Percentiles rank a stretch among this genome's conserved stretches.
Conservation (phyloP, 495 filamentous ascomycete genomes). For the Penicillium robsamsonii region DNA sequence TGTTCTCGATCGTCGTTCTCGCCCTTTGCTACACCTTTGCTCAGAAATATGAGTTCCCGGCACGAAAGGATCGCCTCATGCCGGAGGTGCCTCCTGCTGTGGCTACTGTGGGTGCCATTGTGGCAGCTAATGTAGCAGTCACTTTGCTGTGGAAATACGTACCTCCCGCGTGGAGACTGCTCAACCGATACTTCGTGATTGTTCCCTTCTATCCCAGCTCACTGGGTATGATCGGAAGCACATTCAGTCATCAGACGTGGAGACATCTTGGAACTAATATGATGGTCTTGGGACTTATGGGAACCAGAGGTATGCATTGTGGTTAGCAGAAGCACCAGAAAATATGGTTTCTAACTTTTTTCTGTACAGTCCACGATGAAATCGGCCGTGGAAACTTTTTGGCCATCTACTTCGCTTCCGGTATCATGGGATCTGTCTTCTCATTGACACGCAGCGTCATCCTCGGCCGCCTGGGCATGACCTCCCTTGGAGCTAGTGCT, state of each 20-base stretch:
- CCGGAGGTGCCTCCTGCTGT: constrained; percentile 74
- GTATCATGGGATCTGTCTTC: constrained; percentile 61
- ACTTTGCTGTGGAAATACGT: constrained; percentile 61
- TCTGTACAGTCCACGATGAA: constrained; percentile 68
- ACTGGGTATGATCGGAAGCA: constrained; percentile 61
- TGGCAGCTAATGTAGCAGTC: constrained; percentile 61
- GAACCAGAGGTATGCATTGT: constrained; percentile 49
- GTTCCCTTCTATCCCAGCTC: constrained; percentile 67
- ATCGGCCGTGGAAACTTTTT: constrained; percentile 84
- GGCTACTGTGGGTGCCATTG: constrained; percentile 68
- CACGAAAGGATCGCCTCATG: constrained; percentile 57
- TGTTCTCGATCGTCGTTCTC: constrained; percentile 54
- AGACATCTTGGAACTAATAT: constrained; percentile 72
- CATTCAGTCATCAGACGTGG: constrained; percentile 74
- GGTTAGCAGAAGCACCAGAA: not conserved
- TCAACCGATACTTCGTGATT: constrained; percentile 78
- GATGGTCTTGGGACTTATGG: constrained; percentile 57
- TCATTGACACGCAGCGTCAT: constrained; percentile 62
- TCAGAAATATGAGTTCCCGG: constrained; percentile 61
- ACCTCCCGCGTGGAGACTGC: constrained; percentile 65
- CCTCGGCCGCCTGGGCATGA: constrained; percentile 43
- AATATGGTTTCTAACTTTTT: not conserved
- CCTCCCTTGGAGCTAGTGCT: constrained; percentile 71
- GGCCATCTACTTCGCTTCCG: constrained; percentile 68
- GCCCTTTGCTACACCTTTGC: constrained; percentile 54